Conservation (phyloP, 257 asterid species). For the Solanum verrucosum region DNA sequence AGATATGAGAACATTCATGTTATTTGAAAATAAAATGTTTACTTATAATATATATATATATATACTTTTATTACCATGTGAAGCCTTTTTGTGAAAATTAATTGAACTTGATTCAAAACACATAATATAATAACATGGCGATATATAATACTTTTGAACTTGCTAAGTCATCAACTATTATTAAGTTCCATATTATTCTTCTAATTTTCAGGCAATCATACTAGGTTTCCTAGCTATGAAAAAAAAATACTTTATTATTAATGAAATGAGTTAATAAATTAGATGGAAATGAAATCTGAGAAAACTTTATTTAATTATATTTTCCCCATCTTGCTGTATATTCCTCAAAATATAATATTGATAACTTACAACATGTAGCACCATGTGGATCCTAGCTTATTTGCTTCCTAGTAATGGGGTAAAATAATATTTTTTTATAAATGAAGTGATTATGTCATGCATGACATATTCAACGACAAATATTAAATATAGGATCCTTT, state of each 20-base stretch:
- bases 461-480: slow-evolving; percentile 21
- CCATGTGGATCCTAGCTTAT: slow-evolving; percentile 10
- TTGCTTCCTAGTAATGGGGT: not conserved
- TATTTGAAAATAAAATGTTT: too few species aligned
- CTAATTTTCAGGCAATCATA: not conserved
- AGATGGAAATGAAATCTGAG: not conserved
- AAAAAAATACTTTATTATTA: not conserved
- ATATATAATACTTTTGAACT: not conserved
- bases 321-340: not conserved
- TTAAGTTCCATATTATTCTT: not conserved
- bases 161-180: not conserved
- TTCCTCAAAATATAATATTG: not conserved
- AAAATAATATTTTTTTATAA: not conserved
- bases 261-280: not conserved
- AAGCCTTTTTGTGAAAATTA: too few species aligned
- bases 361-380: not conserved
- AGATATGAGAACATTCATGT: too few species aligned
- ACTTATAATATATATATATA: too few species aligned
- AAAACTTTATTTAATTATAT: not conserved
- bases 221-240: not conserved
- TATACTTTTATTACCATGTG: too few species aligned
- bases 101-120: not conserved
- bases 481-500: not conserved
- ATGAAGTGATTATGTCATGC: slow-evolving; percentile 25
- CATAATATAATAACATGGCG: not conserved